phyloP scores from a whole-genome alignment of 768 basidiomycete genomes.

The Tubosaeta sp. region DNA sequence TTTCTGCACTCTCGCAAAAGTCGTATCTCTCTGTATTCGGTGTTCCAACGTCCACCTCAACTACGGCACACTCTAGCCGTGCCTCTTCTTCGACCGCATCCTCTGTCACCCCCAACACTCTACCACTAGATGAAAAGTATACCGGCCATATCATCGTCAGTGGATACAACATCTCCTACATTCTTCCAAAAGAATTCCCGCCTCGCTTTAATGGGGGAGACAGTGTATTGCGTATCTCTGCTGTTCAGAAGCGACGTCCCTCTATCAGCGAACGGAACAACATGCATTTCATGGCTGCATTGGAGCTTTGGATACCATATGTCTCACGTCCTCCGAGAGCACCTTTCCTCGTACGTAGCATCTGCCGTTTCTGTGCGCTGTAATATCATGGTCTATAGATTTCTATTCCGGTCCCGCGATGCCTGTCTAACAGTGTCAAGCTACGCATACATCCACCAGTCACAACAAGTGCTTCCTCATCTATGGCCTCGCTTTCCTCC shows the following conservation, averaged over 20 bases:
- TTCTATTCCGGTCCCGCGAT: constrained; percentile 73
- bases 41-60: constrained; percentile 33
- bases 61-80: constrained; percentile 30
- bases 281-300: constrained; percentile 76
- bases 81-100: constrained; percentile 29
- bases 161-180: constrained; percentile 71
- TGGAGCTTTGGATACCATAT: constrained; percentile 74
- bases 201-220: constrained; percentile 27
- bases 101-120: constrained; percentile 20
- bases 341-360: constrained; percentile 61
- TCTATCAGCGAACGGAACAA: constrained; percentile 55
- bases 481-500: constrained; percentile 72
- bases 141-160: constrained; percentile 74
- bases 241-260: constrained; percentile 40
- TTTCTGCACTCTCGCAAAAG: constrained; percentile 56
- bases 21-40: constrained; percentile 59
- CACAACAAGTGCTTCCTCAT: constrained; percentile 45
- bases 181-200: constrained; percentile 66
- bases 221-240: constrained; percentile 17
- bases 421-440: constrained; percentile 70
- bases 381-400: constrained; percentile 41
- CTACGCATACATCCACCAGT: constrained; percentile 69
- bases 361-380: not conserved
- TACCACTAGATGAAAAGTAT: constrained; percentile 61
- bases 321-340: constrained; percentile 61